These are phyloP conservation scores for Neurospora pannonica DNA, from an alignment of 495 filamentous ascomycete species.

Conservation along the genomic window DNA sequence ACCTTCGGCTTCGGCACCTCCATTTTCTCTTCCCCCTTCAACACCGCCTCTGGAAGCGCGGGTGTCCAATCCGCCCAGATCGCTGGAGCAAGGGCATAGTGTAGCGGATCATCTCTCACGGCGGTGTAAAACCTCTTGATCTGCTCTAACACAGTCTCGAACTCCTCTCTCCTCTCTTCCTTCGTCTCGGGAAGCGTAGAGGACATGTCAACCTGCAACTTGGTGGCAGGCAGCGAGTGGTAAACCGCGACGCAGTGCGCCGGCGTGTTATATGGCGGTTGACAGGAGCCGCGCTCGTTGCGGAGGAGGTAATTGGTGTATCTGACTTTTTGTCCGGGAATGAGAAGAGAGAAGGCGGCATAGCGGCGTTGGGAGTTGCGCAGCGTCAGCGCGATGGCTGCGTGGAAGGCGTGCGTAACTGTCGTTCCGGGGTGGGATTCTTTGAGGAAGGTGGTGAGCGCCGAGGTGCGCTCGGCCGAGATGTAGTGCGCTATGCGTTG, in stretches of 20 bases:
- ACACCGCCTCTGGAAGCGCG: background rate
- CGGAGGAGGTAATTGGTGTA: conserved; percentile 26
- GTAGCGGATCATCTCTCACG: background rate
- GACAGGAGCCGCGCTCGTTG: conserved; percentile 22
- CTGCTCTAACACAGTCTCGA: background rate
- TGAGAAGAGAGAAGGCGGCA: conserved; percentile 4
- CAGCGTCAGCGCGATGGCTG: conserved; percentile 21
- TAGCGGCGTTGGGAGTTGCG: conserved; percentile 11
- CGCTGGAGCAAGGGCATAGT: conserved; percentile 1
- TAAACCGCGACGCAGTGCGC: conserved; percentile 22
- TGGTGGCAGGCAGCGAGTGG: conserved; percentile 18
- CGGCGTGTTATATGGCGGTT: conserved; percentile 15
- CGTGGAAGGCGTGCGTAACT: conserved; percentile 26
- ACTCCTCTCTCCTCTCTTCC: conserved; percentile 2
- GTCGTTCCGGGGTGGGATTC: conserved; percentile 7
- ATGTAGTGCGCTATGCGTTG: conserved; percentile 12
- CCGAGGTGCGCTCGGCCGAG: conserved; percentile 3
- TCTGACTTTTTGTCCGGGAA: background rate
- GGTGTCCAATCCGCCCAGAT: conserved; percentile 21
- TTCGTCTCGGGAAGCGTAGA: rapidly evolving
- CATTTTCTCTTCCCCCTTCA: conserved; percentile 1
- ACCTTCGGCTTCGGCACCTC: conserved; percentile 20
- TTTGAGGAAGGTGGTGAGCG: conserved; percentile 16
- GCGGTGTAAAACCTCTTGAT: background rate
- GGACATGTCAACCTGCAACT: conserved; percentile 12